phyloP scores from a whole-genome alignment of 1,284 basidiomycete species.

The Marasmius oreades region DNA sequence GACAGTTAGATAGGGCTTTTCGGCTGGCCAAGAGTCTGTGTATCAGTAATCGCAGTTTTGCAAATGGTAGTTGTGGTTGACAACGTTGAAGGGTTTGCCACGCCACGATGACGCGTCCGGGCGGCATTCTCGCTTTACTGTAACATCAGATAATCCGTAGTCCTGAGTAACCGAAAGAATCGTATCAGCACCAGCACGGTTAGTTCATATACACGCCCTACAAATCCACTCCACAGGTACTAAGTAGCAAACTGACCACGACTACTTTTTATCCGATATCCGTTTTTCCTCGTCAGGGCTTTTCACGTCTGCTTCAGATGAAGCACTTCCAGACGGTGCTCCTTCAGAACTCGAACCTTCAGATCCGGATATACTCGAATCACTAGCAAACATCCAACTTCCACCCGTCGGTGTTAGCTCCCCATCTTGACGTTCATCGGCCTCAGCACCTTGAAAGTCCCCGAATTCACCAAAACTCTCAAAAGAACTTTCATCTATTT shows the following conservation, averaged over 20 bases:
- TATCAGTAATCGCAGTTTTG: too few species aligned
- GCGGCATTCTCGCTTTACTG: too few species aligned
- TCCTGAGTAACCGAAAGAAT: too few species aligned
- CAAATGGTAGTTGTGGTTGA: too few species aligned
- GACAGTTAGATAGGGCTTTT: neutral
- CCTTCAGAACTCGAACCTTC: neutral
- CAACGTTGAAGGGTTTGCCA: too few species aligned
- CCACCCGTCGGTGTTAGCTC: constrained; percentile 1
- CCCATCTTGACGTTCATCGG: neutral
- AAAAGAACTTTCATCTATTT: constrained; percentile 54
- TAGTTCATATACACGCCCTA: too few species aligned
- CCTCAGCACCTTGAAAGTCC: constrained; percentile 44
- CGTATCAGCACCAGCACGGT: too few species aligned
- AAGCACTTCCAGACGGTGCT: neutral
- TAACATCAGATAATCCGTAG: too few species aligned
- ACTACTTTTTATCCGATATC: neutral
- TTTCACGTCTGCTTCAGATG: neutral
- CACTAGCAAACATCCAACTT: constrained; percentile 1
- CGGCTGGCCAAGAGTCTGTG: neutral
- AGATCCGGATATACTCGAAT: neutral
- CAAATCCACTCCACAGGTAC: too few species aligned
- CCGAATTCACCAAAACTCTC: constrained; percentile 64
- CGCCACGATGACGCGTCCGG: too few species aligned
- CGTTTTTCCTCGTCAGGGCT: neutral
- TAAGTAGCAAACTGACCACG: too few species aligned